A percentile compares a stretch with the other conserved stretches of the same genome.
These are phyloP conservation scores for Metarhizium brunneum DNA, from an alignment of 2,329 filamentous ascomycete genomes.

Conservation along the genomic window DNA sequence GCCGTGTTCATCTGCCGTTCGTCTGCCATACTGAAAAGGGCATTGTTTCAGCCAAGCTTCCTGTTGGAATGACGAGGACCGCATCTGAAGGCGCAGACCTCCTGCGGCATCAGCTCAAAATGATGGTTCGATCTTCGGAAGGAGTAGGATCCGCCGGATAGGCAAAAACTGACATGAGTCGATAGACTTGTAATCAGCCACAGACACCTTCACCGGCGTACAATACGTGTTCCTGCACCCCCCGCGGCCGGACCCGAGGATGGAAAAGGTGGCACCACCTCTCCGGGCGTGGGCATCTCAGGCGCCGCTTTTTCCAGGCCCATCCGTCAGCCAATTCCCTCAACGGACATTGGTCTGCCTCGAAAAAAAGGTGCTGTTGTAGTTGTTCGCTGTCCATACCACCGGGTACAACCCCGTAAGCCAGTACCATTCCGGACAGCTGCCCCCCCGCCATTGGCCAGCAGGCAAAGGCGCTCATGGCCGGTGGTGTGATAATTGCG, in stretches of 20 bases:
- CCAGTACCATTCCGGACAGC: neutral
- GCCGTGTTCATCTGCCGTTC: no score
- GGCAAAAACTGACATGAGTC: neutral
- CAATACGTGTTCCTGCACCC: no score
- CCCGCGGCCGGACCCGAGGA: neutral
- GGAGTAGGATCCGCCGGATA: neutral
- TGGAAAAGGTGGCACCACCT: neutral
- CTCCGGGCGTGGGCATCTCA: neutral
- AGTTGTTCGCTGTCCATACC: no score
- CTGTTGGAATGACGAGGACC: no score
- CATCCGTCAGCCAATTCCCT: neutral
- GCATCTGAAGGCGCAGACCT: neutral
- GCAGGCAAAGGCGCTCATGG: neutral
- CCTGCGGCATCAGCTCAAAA: neutral
- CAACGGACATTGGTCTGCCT: neutral
- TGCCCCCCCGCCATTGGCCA: neutral
- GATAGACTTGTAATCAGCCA: neutral
- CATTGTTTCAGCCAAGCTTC: no score
- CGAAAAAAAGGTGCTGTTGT: neutral
- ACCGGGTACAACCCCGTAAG: neutral
- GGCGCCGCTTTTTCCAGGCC: neutral
- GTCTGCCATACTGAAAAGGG: no score
- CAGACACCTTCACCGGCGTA: neutral
- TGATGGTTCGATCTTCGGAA: neutral
- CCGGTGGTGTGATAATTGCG: slow-evolving; percentile 5